Base-by-base conservation (phyloP, 495 filamentous ascomycete species). In the Usnea hakonensis region DNA sequence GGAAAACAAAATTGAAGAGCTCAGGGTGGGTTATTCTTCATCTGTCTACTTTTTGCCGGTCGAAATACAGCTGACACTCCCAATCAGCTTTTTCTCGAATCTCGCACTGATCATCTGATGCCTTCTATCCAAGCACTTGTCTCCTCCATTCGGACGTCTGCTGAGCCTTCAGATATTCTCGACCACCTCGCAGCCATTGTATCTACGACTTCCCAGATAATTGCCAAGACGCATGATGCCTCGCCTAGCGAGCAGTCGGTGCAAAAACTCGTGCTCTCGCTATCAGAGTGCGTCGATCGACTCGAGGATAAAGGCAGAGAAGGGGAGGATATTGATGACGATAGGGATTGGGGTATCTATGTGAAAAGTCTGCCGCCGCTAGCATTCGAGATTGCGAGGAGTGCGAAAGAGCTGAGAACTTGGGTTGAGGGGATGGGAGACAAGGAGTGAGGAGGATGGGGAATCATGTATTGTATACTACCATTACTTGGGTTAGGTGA, bases 91-190 rank as follows among this genome's bases (percentile, higher is more conserved):
- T 93, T 91, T 71, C 84, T 95, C 46, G 90, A 95, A 66, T 88
- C 90, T 65, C 90, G 92, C 73, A 91, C 89, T 16, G 88, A 89
- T 55, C 77, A 84, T 16, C 82, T 95, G 44, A 87, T 95, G 32
- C 85, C 90, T 66, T 87, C 84, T 28, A 92, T 96, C 66, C 90
- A 93, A 72, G 81, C 85, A 6, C 83, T 96, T 14, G 88, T 95
- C 38, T 81, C 83, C 64, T 85, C 84, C 54, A 93, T 95, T 67
- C 89, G 91, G 41, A 79, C 83, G 53, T 84, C 89, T 62, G 82
- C 83, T 19, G 77, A 81, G 43, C 83, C 90, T 59, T 74, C 80
- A 55, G 82, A 84, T 41, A 83, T 96, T 61, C 80, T 81, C 59
- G 80, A 79, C 60, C 84, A 94, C 66, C 86, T 95, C 54, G 79